Base-by-base conservation (phyloP, 2,329 filamentous ascomycete species). In the Colletotrichum agaves region DNA sequence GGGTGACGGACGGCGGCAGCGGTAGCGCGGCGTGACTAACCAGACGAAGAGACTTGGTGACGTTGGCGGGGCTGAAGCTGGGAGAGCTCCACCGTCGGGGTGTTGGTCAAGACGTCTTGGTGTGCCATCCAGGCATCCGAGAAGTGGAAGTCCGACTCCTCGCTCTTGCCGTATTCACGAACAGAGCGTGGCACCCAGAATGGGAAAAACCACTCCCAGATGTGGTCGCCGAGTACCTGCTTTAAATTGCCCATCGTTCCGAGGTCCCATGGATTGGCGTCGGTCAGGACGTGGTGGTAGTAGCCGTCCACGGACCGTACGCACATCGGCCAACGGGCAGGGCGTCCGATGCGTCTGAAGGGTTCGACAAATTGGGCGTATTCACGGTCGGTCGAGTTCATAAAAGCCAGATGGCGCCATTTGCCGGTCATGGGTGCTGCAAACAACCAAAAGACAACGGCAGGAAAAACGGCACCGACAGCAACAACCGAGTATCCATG, bases 191-290 rank as follows among this genome's bases (percentile, higher is more conserved):
- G 58, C 2, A 31, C n/a, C 4, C 33, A 2, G 3, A 31, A 61
- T 8, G 35, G 39, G 3, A 35, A 33, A 6, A 46, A 35, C 58
- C 58, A 61, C 1, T 37, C 2, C 44, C 13, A 61, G 3, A 35
- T 7, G 21, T 8, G 21, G 6, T 61, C 58, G 2, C 58, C 58
- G 2, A 61, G 19, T 7, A 37, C 58, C 2, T 21, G 31, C 2
- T 33, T 21, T 1, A 61, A 17, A 33, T 61, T 61, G 10, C 35
- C 33, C 17, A 43, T 23, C 5, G 46, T 49, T 2, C 58, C 58
- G 17, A 50, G 6, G 41, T 52, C n/a, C 58, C 58, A 61, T 13
- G 58, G 58, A 13, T 61, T 61, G 15, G 27, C 31, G 2, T 8
- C 4, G 3, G 41, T 27, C 2, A 39, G 10, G 3, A 11, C 4